Conservation (phyloP, 2,329 filamentous ascomycete species). For the Xylariomycetidae sp. region DNA sequence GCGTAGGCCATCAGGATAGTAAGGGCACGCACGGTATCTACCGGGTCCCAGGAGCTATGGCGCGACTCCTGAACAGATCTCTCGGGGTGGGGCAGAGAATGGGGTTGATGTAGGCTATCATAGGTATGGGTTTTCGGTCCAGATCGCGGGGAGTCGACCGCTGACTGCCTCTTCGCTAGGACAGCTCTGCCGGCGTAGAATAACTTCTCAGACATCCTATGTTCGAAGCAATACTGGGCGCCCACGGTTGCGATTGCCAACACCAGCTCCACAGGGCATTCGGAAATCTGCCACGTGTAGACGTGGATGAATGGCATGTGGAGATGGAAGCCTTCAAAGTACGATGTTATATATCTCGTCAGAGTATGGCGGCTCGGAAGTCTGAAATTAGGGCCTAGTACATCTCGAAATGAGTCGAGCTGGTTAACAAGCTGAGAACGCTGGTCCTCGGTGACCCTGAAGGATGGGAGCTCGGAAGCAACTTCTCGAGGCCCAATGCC, state of each 20-base stretch:
- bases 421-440: conserved; percentile 1
- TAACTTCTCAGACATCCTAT: not conserved
- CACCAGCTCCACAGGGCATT: not conserved
- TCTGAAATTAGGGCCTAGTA: not conserved
- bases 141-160: no score
- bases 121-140: no score
- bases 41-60: no score
- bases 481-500: not conserved
- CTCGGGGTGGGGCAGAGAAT: no score
- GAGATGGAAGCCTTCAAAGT: conserved; percentile 1
- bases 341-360: conserved; percentile 2
- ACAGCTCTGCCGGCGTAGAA: not conserved
- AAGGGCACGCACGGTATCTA: no score
- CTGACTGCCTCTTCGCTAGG: not conserved
- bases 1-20: conserved; percentile 1
- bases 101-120: no score
- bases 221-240: conserved; percentile 2
- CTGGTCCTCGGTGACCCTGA: conserved; percentile 1
- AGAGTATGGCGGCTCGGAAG: conserved; percentile 1
- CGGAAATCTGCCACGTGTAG: not conserved
- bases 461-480: not conserved
- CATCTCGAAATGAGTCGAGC: not conserved
- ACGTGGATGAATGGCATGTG: conserved; percentile 2
- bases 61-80: no score
- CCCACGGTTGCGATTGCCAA: conserved; percentile 1